phyloP scores from a whole-genome alignment of 164 flowering plant species.

The Vitis rotundifolia region DNA sequence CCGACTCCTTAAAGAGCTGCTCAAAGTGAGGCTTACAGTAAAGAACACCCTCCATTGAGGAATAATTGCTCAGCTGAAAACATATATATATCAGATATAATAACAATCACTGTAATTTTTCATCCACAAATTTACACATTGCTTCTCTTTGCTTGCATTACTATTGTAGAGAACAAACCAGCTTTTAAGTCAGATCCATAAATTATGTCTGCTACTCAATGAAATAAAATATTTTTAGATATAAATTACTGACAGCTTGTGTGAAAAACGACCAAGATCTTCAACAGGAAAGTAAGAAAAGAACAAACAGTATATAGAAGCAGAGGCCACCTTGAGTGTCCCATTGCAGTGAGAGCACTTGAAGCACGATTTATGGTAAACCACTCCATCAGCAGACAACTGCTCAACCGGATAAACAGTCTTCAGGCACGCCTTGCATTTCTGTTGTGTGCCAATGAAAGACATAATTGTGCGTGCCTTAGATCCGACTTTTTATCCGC shows the following conservation, averaged over 20 bases:
- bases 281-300: too few relatives aligned
- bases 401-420: constrained; percentile 89
- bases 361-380: constrained; percentile 90
- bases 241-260: too few relatives aligned
- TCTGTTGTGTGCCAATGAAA: constrained; percentile 89
- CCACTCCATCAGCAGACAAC: constrained; percentile 87
- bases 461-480: constrained; percentile 39
- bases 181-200: too few relatives aligned
- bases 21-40: constrained; percentile 98
- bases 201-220: too few relatives aligned
- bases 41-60: constrained; percentile 92
- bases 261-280: too few relatives aligned
- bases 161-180: too few relatives aligned
- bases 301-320: neutral
- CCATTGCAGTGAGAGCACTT: constrained; percentile 95
- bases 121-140: neutral
- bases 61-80: constrained; percentile 82
- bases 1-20: constrained; percentile 94
- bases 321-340: constrained; percentile 61
- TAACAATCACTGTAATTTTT: neutral
- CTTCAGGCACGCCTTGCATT: constrained; percentile 93
- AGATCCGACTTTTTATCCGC: constrained; percentile 28
- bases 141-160: neutral
- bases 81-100: neutral
- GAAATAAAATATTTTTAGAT: too few relatives aligned